A percentile compares a stretch with the other conserved stretches of the same genome.
Evolutionary conservation across 352 stramenopile species (phyloP).

Genomic region (Elongisporangium undulatum): DNA sequence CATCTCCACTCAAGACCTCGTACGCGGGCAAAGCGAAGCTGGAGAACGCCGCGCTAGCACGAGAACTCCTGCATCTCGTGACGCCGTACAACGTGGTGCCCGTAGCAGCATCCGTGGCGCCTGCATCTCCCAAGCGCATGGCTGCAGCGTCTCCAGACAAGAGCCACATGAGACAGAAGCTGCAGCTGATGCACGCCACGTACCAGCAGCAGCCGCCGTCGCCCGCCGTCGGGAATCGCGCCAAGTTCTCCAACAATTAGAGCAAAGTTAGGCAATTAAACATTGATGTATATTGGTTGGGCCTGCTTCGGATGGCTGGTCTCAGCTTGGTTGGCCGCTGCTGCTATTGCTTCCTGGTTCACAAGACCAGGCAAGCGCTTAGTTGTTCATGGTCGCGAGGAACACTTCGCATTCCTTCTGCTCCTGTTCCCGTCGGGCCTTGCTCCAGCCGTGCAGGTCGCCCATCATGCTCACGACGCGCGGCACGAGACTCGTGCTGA

Average conservation of each 20-base stretch:
- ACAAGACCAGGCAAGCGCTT: constrained; percentile 14
- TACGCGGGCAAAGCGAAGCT: constrained; percentile 11
- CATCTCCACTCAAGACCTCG: constrained; percentile 5
- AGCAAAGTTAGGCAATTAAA: background rate
- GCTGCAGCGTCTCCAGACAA: constrained; percentile 12
- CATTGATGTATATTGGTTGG: constrained; percentile 5
- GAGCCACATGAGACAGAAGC: constrained; percentile 9
- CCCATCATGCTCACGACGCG: constrained; percentile 93
- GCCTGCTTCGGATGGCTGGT: background rate
- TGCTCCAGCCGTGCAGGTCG: constrained; percentile 84
- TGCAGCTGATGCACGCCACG: constrained; percentile 8
- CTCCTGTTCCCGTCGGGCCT: constrained; percentile 71
- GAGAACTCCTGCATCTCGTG: constrained; percentile 57
- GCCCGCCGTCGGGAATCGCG: background rate
- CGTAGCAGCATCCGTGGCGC: background rate
- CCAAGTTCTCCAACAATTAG: constrained; percentile 1
- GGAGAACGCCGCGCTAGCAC: constrained; percentile 45
- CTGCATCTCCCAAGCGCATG: background rate
- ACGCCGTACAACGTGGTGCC: constrained; percentile 35
- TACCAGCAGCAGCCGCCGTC: constrained; percentile 1
- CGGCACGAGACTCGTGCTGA: constrained; percentile 67
- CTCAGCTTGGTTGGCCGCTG: constrained; percentile 5
- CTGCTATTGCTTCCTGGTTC: constrained; percentile 6
- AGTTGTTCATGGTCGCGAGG: constrained; percentile 87
- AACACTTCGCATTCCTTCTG: constrained; percentile 69